Evolutionary conservation across 208 protist species (phyloP).

Genomic region (Naegleria gruberi): DNA sequence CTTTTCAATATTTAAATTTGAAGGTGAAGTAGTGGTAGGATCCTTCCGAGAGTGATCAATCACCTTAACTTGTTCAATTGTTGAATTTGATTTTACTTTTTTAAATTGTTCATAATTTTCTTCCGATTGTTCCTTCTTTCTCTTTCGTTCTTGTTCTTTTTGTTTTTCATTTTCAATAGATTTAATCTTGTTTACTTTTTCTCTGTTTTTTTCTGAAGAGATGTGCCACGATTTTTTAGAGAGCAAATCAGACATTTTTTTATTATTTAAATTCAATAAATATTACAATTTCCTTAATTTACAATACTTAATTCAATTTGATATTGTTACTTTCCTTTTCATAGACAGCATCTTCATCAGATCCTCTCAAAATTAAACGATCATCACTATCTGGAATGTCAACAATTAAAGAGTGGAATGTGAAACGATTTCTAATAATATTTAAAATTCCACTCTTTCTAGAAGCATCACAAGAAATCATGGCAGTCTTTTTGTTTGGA

Average conservation of each 20-base stretch:
- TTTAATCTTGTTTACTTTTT: neutral
- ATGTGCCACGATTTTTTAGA: neutral
- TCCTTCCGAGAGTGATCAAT: neutral
- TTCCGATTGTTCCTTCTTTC: neutral
- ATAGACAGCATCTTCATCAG: neutral
- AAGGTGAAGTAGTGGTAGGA: no score
- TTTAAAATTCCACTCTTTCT: neutral
- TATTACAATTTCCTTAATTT: no score
- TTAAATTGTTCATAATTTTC: neutral
- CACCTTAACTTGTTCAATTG: neutral
- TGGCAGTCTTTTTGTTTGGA: neutral
- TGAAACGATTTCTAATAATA: conserved; percentile 1
- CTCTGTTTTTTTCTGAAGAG: neutral
- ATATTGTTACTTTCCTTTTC: neutral
- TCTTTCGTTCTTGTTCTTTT: neutral
- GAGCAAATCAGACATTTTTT: neutral
- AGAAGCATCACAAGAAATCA: neutral
- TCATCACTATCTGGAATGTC: conserved; percentile 2
- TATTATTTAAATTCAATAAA: no score
- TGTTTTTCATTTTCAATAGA: neutral
- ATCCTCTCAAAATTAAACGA: neutral
- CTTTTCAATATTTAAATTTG: neutral
- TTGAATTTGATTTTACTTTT: neutral
- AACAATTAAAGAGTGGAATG: conserved; percentile 2
- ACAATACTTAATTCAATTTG: neutral